Base-by-base conservation (phyloP, 2,329 filamentous ascomycete species). In the Chrysoporthe deuterocubensis region DNA sequence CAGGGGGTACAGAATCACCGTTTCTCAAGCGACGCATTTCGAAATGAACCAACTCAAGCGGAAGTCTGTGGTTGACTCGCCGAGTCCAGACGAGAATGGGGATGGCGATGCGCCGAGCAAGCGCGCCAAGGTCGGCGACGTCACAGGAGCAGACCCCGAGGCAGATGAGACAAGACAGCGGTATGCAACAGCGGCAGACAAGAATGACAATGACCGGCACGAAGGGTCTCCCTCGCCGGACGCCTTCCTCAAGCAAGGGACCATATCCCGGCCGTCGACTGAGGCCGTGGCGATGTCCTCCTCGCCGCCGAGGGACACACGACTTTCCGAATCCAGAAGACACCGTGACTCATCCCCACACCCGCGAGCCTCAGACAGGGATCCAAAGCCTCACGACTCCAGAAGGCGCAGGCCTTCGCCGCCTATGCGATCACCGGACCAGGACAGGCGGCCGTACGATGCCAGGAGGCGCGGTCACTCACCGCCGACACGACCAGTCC, bases 31-130 rank as follows among this genome's bases (percentile, higher is more conserved):
- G 6, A 59, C 26, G 34, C n/a, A 34, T 34, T 34, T 54, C 18
- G 63, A 68, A 11, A 68, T 64, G 54, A 65, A 57, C 5, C 63
- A 66, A 32, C 48, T 70, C 8, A 70, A 70, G 66, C 66, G 68
- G 26, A 70, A 70, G 43, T 70, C 68, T 1, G 37, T 68, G 57
- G 59, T 59, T 44, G 54, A 40, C 32, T 70, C 59, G 32, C 66
- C 66, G 16, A 44, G 40, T 21, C 40, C 66, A 32, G 68, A 64
- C 34, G 57, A 44, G 16, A 42, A 62, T 44, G 44, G 42, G 21
- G 42, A 57, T 50, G 63, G 16, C 44, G 68, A 70, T 46, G 64
- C 42, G 16, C 66, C 68, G 1, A 68, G 32, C 59, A 70, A 70
- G 60, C 68, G 68, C 61, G 37, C 43, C 11, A 70, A 59, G 34